A percentile compares a stretch with the other conserved stretches of the same genome.
Evolutionary conservation across 202 grass and related monocot genomes (phyloP).

Genomic region (Setaria italica): DNA sequence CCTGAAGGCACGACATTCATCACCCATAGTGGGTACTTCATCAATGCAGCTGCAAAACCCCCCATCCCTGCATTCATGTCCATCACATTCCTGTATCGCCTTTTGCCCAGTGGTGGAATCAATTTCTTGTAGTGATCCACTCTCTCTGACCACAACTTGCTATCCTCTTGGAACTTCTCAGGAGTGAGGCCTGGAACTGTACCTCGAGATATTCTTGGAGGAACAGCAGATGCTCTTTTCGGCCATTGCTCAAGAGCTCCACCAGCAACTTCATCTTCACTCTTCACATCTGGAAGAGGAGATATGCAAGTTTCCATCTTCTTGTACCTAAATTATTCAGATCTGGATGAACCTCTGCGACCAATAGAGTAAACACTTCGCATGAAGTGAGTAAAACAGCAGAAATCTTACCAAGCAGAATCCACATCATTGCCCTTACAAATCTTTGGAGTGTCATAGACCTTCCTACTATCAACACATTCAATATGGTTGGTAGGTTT

Average conservation of each 20-base stretch:
- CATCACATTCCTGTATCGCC: slow-evolving; percentile 79
- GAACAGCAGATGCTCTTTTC: slow-evolving; percentile 62
- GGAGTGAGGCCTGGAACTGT: slow-evolving; percentile 59
- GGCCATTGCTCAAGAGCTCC: slow-evolving; percentile 79
- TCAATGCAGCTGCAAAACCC: slow-evolving; percentile 65
- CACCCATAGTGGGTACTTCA: slow-evolving; percentile 79
- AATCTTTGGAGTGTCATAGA: slow-evolving; percentile 56
- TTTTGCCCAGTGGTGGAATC: slow-evolving; percentile 65
- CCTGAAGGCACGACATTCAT: slow-evolving; percentile 77
- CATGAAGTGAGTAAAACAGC: background rate
- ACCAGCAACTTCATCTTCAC: slow-evolving; percentile 60
- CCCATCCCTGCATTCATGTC: slow-evolving; percentile 81
- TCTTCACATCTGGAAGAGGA: slow-evolving; percentile 68
- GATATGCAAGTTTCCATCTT: slow-evolving; percentile 92
- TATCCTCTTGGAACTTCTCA: slow-evolving; percentile 69
- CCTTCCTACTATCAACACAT: slow-evolving; percentile 56
- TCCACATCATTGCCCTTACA: slow-evolving; percentile 65
- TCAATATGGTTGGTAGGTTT: slow-evolving; percentile 82
- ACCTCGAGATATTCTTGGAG: slow-evolving; percentile 60
- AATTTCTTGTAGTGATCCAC: slow-evolving; percentile 71
- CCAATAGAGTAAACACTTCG: slow-evolving; percentile 10
- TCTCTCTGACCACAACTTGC: slow-evolving; percentile 68
- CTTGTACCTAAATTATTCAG: slow-evolving; percentile 52
- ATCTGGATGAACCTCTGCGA: slow-evolving; percentile 18
- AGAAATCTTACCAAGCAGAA: slow-evolving; percentile 70